Evolutionary conservation across 2,329 filamentous ascomycete genomes (phyloP).

Genomic region (Xylaria sp.): DNA sequence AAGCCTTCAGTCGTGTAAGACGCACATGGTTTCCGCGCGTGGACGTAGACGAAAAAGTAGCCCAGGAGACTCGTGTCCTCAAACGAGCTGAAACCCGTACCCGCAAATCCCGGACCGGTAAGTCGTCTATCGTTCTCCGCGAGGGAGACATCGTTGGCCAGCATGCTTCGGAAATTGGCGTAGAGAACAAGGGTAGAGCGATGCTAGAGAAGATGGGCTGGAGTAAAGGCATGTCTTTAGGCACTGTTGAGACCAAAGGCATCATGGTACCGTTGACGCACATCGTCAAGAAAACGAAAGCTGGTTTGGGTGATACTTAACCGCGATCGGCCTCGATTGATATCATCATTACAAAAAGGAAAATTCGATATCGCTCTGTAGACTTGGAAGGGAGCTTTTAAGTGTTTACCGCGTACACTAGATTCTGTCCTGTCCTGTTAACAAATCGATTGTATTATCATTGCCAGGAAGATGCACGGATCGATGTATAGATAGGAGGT

Average conservation of each 20-base stretch:
- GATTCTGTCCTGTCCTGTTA: not conserved
- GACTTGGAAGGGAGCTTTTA: not conserved
- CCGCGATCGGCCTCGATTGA: not conserved
- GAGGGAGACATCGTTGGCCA: constrained; percentile 92
- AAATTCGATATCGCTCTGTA: not conserved
- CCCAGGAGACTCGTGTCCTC: constrained; percentile 45
- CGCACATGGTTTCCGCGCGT: constrained; percentile 67
- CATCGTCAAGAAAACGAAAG: constrained; percentile 86
- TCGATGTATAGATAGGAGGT: not conserved
- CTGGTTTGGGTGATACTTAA: constrained; percentile 75
- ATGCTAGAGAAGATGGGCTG: constrained; percentile 99
- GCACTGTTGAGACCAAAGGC: constrained; percentile 84
- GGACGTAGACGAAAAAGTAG: constrained; percentile 53
- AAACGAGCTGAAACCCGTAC: constrained; percentile 45
- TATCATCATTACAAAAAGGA: not conserved
- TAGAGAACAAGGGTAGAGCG: constrained; percentile 82
- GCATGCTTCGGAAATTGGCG: constrained; percentile 83
- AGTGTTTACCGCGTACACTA: not conserved
- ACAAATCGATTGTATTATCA: not conserved
- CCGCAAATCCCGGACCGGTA: constrained; percentile 49
- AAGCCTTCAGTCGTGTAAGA: constrained; percentile 58
- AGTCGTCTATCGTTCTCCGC: constrained; percentile 66
- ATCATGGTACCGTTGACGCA: constrained; percentile 88
- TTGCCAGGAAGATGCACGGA: not conserved
- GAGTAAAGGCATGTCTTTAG: constrained; percentile 86